Percentiles rank a stretch among this genome's conserved stretches.
Conservation (phyloP, 108 stramenopile genomes). For the Nannochloropsis gaditana region DNA sequence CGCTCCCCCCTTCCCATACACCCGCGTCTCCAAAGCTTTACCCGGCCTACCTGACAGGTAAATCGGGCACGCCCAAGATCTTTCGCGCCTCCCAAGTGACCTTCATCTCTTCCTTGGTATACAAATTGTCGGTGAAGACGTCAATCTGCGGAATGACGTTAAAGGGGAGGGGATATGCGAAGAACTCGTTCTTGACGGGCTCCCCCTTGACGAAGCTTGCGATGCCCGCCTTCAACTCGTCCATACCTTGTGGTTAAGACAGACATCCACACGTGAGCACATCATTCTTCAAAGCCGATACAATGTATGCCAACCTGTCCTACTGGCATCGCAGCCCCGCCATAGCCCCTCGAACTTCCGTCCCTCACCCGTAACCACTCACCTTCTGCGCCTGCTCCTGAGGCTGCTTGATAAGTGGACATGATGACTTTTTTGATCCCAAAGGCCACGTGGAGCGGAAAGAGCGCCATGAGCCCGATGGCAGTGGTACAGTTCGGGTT, state of each 20-base stretch:
- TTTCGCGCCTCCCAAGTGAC: slow-evolving; percentile 96
- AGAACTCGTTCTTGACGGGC: slow-evolving; percentile 67
- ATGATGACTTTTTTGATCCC: slow-evolving; percentile 81
- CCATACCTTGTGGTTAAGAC: slow-evolving; percentile 70
- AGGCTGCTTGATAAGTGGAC: slow-evolving; percentile 89
- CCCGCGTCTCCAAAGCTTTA: not conserved
- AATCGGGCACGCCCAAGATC: slow-evolving; percentile 59
- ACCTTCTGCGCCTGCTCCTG: slow-evolving; percentile 67
- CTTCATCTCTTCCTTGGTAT: slow-evolving; percentile 99
- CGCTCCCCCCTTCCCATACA: not conserved
- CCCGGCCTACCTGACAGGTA: slow-evolving; percentile 29
- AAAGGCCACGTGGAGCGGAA: slow-evolving; percentile 83
- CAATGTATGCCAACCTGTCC: no score
- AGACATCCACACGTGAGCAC: no score
- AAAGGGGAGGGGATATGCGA: slow-evolving; percentile 92
- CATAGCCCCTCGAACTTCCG: not conserved
- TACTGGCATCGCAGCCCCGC: no score
- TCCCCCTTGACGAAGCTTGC: slow-evolving; percentile 52
- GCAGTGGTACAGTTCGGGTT: slow-evolving; percentile 99
- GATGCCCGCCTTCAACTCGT: slow-evolving; percentile 77
- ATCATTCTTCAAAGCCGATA: no score
- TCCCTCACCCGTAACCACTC: not conserved
- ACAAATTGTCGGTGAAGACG: slow-evolving; percentile 93
- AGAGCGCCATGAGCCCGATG: slow-evolving; percentile 92
- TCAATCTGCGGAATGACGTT: slow-evolving; percentile 99